These are phyloP conservation scores for Tylopilus sp. DNA, from an alignment of 1,284 basidiomycete species.

Conservation along the genomic window DNA sequence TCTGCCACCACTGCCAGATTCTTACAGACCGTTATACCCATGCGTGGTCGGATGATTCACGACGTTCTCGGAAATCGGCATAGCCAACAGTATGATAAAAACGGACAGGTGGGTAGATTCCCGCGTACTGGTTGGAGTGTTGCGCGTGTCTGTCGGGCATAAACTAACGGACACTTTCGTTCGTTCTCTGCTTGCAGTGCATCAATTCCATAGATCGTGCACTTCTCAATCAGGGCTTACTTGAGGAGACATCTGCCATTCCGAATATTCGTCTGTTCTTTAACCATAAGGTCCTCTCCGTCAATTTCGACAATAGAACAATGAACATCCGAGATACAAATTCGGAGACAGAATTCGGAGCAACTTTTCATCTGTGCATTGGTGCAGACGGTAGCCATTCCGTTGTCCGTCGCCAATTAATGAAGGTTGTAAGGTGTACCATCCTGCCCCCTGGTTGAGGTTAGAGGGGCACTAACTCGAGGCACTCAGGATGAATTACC, in stretches of 20 bases:
- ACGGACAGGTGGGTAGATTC: slow-evolving; percentile 68
- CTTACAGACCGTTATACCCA: slow-evolving; percentile 81
- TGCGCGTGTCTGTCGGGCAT: slow-evolving; percentile 22
- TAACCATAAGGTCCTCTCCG: slow-evolving; percentile 70
- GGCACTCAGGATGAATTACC: slow-evolving; percentile 79
- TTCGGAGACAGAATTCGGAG: slow-evolving; percentile 43
- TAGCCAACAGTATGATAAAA: slow-evolving; percentile 84
- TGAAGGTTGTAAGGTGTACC: slow-evolving; percentile 80
- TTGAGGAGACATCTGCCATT: slow-evolving; percentile 63
- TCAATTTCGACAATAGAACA: slow-evolving; percentile 69
- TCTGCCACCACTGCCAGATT: slow-evolving; percentile 72
- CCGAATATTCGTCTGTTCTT: slow-evolving; percentile 73
- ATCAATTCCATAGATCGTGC: slow-evolving; percentile 93
- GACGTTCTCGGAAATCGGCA: slow-evolving; percentile 63
- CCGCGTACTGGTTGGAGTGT: slow-evolving; percentile 21
- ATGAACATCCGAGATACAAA: slow-evolving; percentile 48
- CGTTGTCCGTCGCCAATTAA: slow-evolving; percentile 81
- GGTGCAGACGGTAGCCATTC: slow-evolving; percentile 91
- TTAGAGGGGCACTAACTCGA: slow-evolving; percentile 16
- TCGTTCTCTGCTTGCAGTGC: slow-evolving; percentile 48
- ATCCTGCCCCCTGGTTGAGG: slow-evolving; percentile 8
- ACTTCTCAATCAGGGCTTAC: slow-evolving; percentile 82
- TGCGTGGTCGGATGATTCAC: slow-evolving; percentile 97
- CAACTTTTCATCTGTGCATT: slow-evolving; percentile 77
- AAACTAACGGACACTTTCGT: slow-evolving; percentile 22